These are phyloP conservation scores for Nakaseomyces bracarensis DNA, from an alignment of 1,139 yeast genomes.

Conservation along the genomic window DNA sequence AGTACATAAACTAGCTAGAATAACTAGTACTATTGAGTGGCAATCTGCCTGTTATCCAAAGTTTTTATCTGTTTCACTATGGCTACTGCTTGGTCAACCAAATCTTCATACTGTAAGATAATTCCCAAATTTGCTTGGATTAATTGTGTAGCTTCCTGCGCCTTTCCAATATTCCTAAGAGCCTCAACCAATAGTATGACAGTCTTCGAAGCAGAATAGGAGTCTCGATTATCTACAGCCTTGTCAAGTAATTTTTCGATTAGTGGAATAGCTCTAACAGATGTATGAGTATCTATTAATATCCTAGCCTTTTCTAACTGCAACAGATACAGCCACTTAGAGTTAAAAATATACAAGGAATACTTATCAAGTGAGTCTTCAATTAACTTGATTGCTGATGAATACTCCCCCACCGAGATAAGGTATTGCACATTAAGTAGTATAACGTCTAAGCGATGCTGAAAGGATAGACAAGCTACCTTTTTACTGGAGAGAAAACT, in stretches of 20 bases:
- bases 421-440: constrained; percentile 14
- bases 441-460: constrained; percentile 13
- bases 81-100: neutral
- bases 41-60: no score
- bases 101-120: constrained; percentile 9
- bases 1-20: no score
- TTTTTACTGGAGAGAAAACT: constrained; percentile 14
- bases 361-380: neutral
- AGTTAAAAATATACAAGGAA: constrained; percentile 11
- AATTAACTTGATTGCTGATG: constrained; percentile 18
- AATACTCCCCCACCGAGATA: constrained; percentile 14
- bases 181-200: constrained; percentile 16
- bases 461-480: no score
- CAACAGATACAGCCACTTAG: constrained; percentile 21
- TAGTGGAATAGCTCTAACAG: constrained; percentile 18
- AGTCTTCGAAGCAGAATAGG: constrained; percentile 17
- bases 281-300: constrained; percentile 16
- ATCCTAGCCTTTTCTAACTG: constrained; percentile 18
- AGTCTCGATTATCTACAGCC: constrained; percentile 15
- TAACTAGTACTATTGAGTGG: no score
- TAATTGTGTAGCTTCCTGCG: constrained; percentile 10
- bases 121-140: constrained; percentile 1
- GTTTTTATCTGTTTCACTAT: no score
- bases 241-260: constrained; percentile 16
- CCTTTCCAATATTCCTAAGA: constrained; percentile 12